Percentiles rank a stretch among this genome's conserved stretches.
These are phyloP conservation scores for Cladophialophora psammophila DNA, from an alignment of 2,329 filamentous ascomycete species.

Conservation along the genomic window DNA sequence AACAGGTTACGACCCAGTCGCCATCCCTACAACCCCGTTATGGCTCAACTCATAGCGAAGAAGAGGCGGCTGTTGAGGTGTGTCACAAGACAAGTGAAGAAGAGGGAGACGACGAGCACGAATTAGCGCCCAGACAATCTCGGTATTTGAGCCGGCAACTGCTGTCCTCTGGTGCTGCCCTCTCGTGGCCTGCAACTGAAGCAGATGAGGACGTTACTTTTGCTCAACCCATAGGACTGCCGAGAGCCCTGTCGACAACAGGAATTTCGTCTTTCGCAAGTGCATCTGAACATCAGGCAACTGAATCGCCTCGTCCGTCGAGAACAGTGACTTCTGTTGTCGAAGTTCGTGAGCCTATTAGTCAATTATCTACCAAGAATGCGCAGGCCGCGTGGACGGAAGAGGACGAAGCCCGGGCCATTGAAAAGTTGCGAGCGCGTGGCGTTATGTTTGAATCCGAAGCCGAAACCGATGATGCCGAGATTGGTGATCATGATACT, in stretches of 20 bases:
- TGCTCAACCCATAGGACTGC: neutral
- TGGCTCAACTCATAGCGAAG: neutral
- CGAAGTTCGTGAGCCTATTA: neutral
- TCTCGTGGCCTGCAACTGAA: neutral
- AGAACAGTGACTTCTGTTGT: neutral
- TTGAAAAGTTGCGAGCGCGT: conserved; percentile 24
- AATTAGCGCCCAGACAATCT: neutral
- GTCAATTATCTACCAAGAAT: neutral
- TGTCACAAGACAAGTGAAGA: neutral
- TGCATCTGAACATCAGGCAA: neutral
- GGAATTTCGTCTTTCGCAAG: neutral
- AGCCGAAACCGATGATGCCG: conserved; percentile 30
- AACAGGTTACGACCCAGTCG: no score
- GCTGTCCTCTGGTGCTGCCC: neutral
- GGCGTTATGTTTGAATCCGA: conserved; percentile 33
- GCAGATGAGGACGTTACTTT: neutral
- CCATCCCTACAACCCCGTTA: neutral
- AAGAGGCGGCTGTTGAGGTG: neutral
- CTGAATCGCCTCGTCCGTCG: neutral
- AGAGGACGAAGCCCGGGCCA: conserved; percentile 22
- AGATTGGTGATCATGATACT: conserved; percentile 7
- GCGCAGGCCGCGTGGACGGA: neutral
- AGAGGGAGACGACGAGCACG: neutral
- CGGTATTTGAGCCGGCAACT: neutral
- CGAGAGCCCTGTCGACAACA: neutral